Evolutionary conservation across 495 filamentous ascomycete species (phyloP), one percentile per base, ranked within the genome.

Genomic region (Hypomontagnella monticulosa): DNA sequence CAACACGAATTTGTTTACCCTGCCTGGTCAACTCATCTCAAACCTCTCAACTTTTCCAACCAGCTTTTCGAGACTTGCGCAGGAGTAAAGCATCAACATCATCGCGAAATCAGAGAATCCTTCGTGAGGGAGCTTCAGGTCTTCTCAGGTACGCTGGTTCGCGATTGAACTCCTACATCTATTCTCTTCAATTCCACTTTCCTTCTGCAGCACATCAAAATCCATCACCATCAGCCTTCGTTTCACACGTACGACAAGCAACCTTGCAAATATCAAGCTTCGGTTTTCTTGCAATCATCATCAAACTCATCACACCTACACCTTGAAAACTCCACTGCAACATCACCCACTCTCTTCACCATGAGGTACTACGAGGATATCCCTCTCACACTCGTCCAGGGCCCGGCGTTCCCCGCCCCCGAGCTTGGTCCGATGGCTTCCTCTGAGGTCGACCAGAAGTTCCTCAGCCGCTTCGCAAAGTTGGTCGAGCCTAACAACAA

Each of bases 371-470:
- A 4, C 7, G 27, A 4, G 32, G 32, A n/a, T 54, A 11, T 10
- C n/a, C 10, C 46, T 63, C 54, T 63, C 50, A 63, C 66, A 7
- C 37, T 6, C 9, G 33, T 19, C 1, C 23, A 64, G 66, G 54
- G 37, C 41, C 38, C 47, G 19, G 23, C 23, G 42, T 49, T 43
- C 18, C 30, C 33, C 8, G n/a, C 47, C 38, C 43, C 32, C 27
- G 18, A 11, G 15, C 27, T n/a, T 44, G 19, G 20, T 47, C 51
- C 74, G 59, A 98, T 97, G 95, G 94, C 96, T 76, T 93, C 92
- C 74, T 93, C 92, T 46, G 93, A 97, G 76, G 91, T 98, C 42
- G 95, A 98, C 75, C 93, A 97, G 80, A 98, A 97, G 79, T 96
- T 93, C 77, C 83, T 99, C 67, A 93, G 91, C 75, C 86, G 86